These are phyloP conservation scores for Heliamphora exappendiculata DNA, from an alignment of 148 eudicot genomes.

Conservation along the genomic window DNA sequence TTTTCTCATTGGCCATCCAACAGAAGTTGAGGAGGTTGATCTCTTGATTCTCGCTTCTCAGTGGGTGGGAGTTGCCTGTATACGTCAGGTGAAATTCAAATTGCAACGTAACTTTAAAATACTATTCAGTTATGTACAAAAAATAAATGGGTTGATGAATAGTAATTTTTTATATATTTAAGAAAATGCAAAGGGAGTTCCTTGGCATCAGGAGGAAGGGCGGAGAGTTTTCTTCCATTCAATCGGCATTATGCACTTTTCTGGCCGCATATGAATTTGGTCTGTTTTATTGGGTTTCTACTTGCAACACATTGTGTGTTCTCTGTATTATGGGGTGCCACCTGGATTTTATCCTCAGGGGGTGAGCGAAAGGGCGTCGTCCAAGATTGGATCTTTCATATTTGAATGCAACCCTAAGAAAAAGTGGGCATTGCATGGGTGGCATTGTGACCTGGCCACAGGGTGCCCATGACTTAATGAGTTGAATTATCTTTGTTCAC, in stretches of 20 bases:
- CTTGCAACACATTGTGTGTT: background rate
- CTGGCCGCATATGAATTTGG: background rate
- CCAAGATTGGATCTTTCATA: too few species aligned
- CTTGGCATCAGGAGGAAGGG: background rate
- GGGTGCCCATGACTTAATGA: background rate
- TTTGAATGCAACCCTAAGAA: too few species aligned
- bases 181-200: background rate
- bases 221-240: background rate
- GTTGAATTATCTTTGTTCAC: background rate
- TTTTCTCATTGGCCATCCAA: constrained; percentile 35
- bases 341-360: too few species aligned
- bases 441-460: background rate
- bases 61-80: constrained; percentile 55
- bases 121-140: background rate
- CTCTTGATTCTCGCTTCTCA: constrained; percentile 63
- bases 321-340: background rate
- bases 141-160: background rate
- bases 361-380: too few species aligned
- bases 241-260: background rate
- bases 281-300: background rate
- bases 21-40: constrained; percentile 50
- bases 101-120: background rate
- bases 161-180: background rate
- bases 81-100: constrained; percentile 40
- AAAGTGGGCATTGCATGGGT: background rate